phyloP scores from a whole-genome alignment of 306 rosid species.

The Medicago arabica region DNA sequence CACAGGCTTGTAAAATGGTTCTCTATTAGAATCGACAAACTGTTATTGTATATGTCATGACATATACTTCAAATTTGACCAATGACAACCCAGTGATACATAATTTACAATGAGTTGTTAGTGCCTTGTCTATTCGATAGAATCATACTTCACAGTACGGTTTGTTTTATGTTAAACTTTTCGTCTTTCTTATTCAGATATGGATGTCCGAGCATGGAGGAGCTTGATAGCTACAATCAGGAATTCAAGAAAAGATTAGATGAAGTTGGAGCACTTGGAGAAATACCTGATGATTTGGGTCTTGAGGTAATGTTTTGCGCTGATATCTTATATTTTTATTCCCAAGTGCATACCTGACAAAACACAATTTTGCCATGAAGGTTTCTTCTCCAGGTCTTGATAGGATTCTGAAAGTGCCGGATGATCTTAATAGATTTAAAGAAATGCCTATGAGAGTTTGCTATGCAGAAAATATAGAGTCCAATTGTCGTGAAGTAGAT shows the following conservation, averaged over 20 bases:
- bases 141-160: not conserved
- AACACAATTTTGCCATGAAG: conserved; percentile 50
- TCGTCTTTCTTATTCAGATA: conserved; percentile 54
- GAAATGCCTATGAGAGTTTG: conserved; percentile 78
- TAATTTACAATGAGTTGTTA: conserved; percentile 20
- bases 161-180: conserved; percentile 38
- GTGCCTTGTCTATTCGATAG: not conserved
- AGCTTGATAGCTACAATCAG: conserved; percentile 74
- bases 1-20: conserved; percentile 7
- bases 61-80: conserved; percentile 19
- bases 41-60: not conserved
- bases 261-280: conserved; percentile 80
- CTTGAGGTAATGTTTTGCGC: conserved; percentile 62
- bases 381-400: conserved; percentile 94
- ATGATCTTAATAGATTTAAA: conserved; percentile 75
- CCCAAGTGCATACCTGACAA: conserved; percentile 34
- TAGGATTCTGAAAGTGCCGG: conserved; percentile 83
- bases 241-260: conserved; percentile 80
- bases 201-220: conserved; percentile 89
- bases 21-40: not conserved
- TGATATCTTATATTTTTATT: conserved; percentile 17
- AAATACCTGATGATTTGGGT: conserved; percentile 83
- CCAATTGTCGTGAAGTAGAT: conserved; percentile 56
- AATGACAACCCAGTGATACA: conserved; percentile 1
- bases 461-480: conserved; percentile 58